Conservation (phyloP, 495 filamentous ascomycete genomes). For the Usnea hakonensis region DNA sequence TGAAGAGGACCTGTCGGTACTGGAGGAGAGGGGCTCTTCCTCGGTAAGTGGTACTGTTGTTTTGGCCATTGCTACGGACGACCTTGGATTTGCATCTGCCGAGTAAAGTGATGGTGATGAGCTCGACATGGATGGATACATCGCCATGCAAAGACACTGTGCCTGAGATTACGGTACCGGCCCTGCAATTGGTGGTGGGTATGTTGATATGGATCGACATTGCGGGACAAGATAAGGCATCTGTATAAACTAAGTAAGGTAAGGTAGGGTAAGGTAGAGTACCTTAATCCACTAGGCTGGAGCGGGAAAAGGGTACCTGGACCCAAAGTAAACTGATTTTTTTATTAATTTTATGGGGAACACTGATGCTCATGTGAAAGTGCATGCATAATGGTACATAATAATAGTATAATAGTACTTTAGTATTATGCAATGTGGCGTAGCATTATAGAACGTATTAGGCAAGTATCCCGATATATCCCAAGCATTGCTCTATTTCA, state of each 20-base stretch:
- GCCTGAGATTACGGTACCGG: not conserved
- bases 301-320: not conserved
- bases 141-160: slow-evolving; percentile 1
- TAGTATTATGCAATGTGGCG: not conserved
- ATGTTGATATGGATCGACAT: slow-evolving; percentile 13
- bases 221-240: not conserved
- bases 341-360: too few species aligned
- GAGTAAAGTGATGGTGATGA: slow-evolving; percentile 11
- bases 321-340: not conserved
- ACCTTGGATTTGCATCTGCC: slow-evolving; percentile 1
- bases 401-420: not conserved
- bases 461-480: not conserved
- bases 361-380: not conserved
- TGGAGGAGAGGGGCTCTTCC: slow-evolving; percentile 1
- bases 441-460: not conserved
- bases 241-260: not conserved
- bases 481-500: too few species aligned
- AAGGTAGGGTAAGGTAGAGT: not conserved
- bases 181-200: not conserved
- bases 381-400: not conserved
- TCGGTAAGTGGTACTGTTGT: not conserved
- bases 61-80: not conserved
- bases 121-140: not conserved
- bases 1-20: not conserved
- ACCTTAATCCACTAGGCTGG: not conserved